These are phyloP conservation scores for Penicillium herquei DNA, from an alignment of 495 filamentous ascomycete species.

Conservation along the genomic window DNA sequence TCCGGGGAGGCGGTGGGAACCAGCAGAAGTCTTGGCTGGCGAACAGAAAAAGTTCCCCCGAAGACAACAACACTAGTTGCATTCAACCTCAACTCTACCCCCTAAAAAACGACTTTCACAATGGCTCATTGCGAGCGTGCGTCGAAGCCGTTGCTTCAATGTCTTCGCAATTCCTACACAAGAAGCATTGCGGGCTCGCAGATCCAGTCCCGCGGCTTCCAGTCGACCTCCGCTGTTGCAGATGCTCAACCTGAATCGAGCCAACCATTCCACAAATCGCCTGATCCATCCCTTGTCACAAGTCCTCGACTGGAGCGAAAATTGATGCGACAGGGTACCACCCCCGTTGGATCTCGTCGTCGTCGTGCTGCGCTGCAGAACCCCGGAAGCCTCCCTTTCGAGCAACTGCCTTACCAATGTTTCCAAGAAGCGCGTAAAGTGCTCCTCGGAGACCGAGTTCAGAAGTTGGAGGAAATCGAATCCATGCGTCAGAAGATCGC, in stretches of 20 bases:
- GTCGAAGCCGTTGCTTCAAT: conserved; percentile 64
- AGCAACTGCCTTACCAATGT: conserved; percentile 90
- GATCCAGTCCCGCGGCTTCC: conserved; percentile 38
- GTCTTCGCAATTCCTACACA: conserved; percentile 51
- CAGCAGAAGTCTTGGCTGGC: conserved; percentile 38
- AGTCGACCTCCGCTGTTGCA: conserved; percentile 35
- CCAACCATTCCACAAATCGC: conserved; percentile 38
- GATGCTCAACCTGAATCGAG: conserved; percentile 40
- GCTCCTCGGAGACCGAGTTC: conserved; percentile 71
- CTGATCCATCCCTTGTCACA: conserved; percentile 50
- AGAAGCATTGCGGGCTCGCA: conserved; percentile 32
- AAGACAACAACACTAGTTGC: conserved; percentile 26
- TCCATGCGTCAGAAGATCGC: conserved; percentile 58
- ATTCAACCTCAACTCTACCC: conserved; percentile 18
- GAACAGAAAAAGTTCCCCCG: conserved; percentile 42
- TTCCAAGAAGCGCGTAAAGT: conserved; percentile 94
- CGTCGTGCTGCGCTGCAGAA: conserved; percentile 73
- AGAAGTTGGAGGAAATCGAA: conserved; percentile 72
- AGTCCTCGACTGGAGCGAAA: conserved; percentile 58
- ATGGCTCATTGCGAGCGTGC: conserved; percentile 72
- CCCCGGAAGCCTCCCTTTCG: conserved; percentile 74
- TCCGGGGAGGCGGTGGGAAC: conserved; percentile 32
- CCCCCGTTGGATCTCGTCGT: conserved; percentile 76
- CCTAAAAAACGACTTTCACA: conserved; percentile 24
- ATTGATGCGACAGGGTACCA: conserved; percentile 55